Evolutionary conservation across 257 asterid genomes (phyloP), one percentile per base, ranked within the genome.

Genomic region (Voacanga thouarsii): DNA sequence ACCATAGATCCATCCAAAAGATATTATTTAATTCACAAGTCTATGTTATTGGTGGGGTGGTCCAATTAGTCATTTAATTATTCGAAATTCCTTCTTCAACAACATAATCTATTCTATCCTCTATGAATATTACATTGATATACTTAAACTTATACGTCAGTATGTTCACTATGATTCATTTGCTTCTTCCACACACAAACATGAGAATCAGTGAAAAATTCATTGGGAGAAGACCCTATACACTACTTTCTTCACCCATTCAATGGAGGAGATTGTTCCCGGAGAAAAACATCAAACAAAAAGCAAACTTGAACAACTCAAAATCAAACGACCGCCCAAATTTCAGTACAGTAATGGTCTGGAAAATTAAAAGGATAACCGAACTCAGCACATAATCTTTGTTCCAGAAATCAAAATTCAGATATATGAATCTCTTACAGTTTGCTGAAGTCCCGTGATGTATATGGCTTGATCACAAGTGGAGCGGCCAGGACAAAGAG

Each of bases 381-480:
- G 41, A 23, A 72, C 16, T 5, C 55, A 50, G n/a, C 75, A 51
- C 8, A 56, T 56, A n/a, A 28, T 72, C 41, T 77, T 41, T 73
- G 28, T 68, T n/a, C 18, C 8, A 37, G 30, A 51, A 71, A 74
- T 56, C 28, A 39, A 26, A n/a, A n/a, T n/a, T n/a, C n/a, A 23
- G 8, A 49, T 10, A 63, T 28, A 24, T 14, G 15, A n/a, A n/a
- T 33, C 37, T 45, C 89, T 75, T 16, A 94, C 98, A 68, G 97
- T 91, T 89, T 92, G 97, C 83, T 94, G 98, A 77, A 94, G 79
- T 81, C 97, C 98, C 80, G 85, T 94, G 68, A 94, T 87, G 74
- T 94, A 92, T 67, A 94, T 90, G 33, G 93, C 97, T 77, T 94
- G 80, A 72, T 94, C 78, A 84, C 98, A 94, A 77, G 92, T 85